Evolutionary conservation across 805 yeast genomes (phyloP), one percentile per base, ranked within the genome.

Genomic region (Ogataea saltuana): DNA sequence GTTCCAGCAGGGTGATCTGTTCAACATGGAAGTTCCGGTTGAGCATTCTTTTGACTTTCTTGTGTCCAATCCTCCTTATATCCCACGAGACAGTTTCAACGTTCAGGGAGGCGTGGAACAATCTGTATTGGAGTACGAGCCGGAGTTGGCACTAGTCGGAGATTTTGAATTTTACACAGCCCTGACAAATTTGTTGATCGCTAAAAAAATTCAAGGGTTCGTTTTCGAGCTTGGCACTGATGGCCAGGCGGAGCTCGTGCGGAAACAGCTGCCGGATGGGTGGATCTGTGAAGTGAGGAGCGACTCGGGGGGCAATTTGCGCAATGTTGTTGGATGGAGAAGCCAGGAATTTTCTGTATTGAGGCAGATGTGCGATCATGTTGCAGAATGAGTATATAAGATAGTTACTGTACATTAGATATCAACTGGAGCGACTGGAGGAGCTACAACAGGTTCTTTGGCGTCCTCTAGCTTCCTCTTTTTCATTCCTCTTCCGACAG

Each of bases 61-160:
- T 1, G 74, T 83, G 0, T 78, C 96, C n/a, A 91, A 91, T 54
- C 99, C 99, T 1, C 99, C 99, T 0, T 91, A 91, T 58, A 82
- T 90, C 5, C 79, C 87, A 0, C 6, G 22, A 2, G 35, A 49
- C 0, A 80, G 81, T 36, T 75, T 75, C 54, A 48, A 48, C 8
- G 54, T 62, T 4, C 44, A 34, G 7, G 58, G 61, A 28, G 80
- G 78, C 3, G 77, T 81, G 0, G 85, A 80, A 44, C 59, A 55
- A 33, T 84, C 96, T 0, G 98, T 91, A 0, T 65, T 74, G 29
- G 29, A 63, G 10, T 83, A 75, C 61, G 99, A 91, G 64, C 98
- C 99, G 0, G 54, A 59, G 19, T 58, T 78, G 13, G 98, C 98
- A 0, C 68, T 91, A n/a, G 63, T 85, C 2, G 98, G 97, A 0